Evolutionary conservation across 331 rosid genomes (phyloP), one percentile per base, ranked within the genome.

Genomic region (Ulmus americana): DNA sequence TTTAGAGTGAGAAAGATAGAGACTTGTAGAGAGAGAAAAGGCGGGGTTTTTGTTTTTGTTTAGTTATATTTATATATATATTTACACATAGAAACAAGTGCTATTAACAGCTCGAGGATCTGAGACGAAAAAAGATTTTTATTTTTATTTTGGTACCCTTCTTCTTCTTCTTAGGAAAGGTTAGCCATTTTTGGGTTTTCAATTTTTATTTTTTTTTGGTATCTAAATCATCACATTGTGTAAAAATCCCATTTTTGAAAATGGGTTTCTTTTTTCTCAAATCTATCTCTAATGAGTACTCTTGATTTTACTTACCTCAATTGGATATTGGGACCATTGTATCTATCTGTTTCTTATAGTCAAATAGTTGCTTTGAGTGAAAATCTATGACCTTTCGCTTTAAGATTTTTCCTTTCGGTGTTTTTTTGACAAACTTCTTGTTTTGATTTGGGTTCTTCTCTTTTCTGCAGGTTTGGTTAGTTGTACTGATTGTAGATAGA

Each of bases 101-200:
- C 54, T 69, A 68, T 75, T 59, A 64, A 71, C 77, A 69, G 90
- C 76, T 63, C 63, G 71, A 73, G 58, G 59, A 72, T 63, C 76
- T 59, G 71, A 39, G 63, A 54, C 48, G 64, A 41, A 58, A 51
- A 55, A 59, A 65, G 73, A 52, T 44, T 63, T 64, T 41, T 61
- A 63, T 64, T 69, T 50, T 70, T 56, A 48, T 62, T 72, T 63
- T 60, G 60, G 72, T 53, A 55, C 62, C n/a, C 35, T 20, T 56
- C 43, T 60, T 65, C 12, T 4, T 9, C 15, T 10, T 35, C 16
- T 44, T 43, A 41, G 14, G 74, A 80, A 78, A 67, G 88, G 90
- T 77, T 45, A 73, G 55, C 66, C 52, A 65, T 63, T 70, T 56
- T 65, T 68, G 48, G 43, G 39, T 15, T 64, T 77, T 75, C 63